Conservation (phyloP, 768 basidiomycete species). For the Hydnomerulius pinastri region DNA sequence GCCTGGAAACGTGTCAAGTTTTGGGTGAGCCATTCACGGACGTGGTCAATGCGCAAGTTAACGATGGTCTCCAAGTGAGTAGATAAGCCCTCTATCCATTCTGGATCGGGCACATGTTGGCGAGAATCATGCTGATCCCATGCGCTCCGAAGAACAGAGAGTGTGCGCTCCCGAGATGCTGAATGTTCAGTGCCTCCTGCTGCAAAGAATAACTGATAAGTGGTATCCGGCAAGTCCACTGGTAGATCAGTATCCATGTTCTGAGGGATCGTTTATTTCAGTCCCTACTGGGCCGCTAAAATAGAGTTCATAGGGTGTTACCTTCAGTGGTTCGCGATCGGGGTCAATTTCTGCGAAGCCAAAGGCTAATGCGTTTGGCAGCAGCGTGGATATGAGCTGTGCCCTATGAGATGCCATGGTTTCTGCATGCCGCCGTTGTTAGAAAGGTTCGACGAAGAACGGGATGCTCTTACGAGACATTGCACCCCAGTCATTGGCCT, state of each 20-base stretch:
- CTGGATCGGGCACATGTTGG: constrained; percentile 22
- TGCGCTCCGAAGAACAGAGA: constrained; percentile 13
- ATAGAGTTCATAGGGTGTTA: constrained; percentile 14
- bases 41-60: constrained; percentile 46
- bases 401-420: constrained; percentile 51
- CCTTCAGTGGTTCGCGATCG: constrained; percentile 52
- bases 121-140: constrained; percentile 22
- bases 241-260: constrained; percentile 52
- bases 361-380: constrained; percentile 49
- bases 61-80: constrained; percentile 41
- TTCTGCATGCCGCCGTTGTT: constrained; percentile 32
- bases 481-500: constrained; percentile 69
- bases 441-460: background rate
- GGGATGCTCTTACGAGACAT: constrained; percentile 50
- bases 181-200: constrained; percentile 17
- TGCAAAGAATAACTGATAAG: constrained; percentile 35
- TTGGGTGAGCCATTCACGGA: constrained; percentile 50
- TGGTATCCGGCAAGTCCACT: constrained; percentile 41
- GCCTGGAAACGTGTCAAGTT: constrained; percentile 51
- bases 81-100: constrained; percentile 43
- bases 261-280: constrained; percentile 29
- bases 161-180: constrained; percentile 13
- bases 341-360: constrained; percentile 50
- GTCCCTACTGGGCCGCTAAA: background rate
- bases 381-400: constrained; percentile 40